These are phyloP conservation scores for Achaetomium macrosporum DNA, from an alignment of 2,329 filamentous ascomycete genomes.

Conservation along the genomic window DNA sequence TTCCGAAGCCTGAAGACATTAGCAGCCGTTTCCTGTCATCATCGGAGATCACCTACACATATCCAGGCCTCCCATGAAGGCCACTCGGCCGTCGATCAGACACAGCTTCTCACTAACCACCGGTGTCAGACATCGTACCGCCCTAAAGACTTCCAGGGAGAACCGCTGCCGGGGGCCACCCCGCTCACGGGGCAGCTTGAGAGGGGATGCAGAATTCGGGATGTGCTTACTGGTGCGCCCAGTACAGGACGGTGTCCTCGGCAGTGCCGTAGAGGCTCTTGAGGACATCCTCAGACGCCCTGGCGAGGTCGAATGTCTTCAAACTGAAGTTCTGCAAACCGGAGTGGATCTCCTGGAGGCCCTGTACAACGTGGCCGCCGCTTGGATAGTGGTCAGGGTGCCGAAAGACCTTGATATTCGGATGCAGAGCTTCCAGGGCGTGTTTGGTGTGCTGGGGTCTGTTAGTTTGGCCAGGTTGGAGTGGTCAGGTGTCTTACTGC, in stretches of 20 bases:
- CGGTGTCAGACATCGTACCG: background rate
- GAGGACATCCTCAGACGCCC: conserved; percentile 65
- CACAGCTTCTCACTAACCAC: conserved; percentile 71
- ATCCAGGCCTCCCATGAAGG: conserved; percentile 89
- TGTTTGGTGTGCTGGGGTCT: conserved; percentile 67
- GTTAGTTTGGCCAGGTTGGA: conserved; percentile 2
- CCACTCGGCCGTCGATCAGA: conserved; percentile 68
- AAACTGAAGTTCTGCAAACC: conserved; percentile 44
- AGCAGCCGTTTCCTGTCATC: conserved; percentile 13
- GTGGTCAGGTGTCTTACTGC: conserved; percentile 16
- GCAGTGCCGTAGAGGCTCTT: conserved; percentile 76
- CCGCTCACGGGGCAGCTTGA: background rate
- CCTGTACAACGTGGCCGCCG: conserved; percentile 58
- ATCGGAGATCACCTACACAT: conserved; percentile 49
- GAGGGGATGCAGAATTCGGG: background rate
- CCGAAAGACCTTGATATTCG: conserved; percentile 81
- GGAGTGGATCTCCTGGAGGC: conserved; percentile 67
- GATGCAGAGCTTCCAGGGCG: conserved; percentile 67
- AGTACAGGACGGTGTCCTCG: conserved; percentile 78
- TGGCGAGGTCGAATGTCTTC: conserved; percentile 50
- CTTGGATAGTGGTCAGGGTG: conserved; percentile 85
- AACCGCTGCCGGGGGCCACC: background rate
- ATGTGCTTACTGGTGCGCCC: conserved; percentile 66
- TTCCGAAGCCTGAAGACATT: conserved; percentile 57
- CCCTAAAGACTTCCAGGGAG: background rate